Evolutionary conservation across 148 eudicot species (phyloP).

Genomic region (Vaccinium vitisidaea): DNA sequence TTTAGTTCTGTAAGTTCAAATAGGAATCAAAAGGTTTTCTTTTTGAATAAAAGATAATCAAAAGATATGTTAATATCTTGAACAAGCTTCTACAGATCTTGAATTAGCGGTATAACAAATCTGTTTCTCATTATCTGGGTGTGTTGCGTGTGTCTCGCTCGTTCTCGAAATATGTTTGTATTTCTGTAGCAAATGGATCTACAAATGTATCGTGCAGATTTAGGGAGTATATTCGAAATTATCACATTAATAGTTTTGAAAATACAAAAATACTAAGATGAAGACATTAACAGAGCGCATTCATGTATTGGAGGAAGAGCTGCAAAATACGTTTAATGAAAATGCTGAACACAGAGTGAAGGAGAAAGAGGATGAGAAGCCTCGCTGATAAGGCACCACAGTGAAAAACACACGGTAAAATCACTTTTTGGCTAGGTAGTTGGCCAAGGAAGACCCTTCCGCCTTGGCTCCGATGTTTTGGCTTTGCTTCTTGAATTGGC

Average conservation of each 20-base stretch:
- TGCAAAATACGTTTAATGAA: conserved; percentile 74
- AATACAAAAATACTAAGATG: conserved; percentile 69
- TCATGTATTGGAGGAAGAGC: conserved; percentile 64
- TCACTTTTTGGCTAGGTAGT: no score
- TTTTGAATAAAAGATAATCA: no score
- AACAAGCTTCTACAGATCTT: conserved; percentile 87
- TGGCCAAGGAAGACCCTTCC: no score
- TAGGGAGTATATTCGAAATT: neutral
- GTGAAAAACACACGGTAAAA: no score
- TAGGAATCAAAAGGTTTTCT: no score
- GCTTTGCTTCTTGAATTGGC: no score
- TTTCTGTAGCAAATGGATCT: neutral
- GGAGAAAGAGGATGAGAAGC: conserved; percentile 90
- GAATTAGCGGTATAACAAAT: conserved; percentile 65
- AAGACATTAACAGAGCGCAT: conserved; percentile 72
- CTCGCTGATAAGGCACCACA: no score
- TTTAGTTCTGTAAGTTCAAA: no score
- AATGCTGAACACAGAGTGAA: conserved; percentile 82
- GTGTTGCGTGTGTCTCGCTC: neutral
- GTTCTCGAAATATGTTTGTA: neutral
- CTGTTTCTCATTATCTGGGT: conserved; percentile 6
- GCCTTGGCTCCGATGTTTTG: no score
- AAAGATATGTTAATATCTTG: conserved; percentile 37
- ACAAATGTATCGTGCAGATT: neutral
- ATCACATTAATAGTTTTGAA: conserved; percentile 6